These are phyloP conservation scores for Tylopilus sp. DNA, from an alignment of 1,284 basidiomycete genomes.

Conservation along the genomic window DNA sequence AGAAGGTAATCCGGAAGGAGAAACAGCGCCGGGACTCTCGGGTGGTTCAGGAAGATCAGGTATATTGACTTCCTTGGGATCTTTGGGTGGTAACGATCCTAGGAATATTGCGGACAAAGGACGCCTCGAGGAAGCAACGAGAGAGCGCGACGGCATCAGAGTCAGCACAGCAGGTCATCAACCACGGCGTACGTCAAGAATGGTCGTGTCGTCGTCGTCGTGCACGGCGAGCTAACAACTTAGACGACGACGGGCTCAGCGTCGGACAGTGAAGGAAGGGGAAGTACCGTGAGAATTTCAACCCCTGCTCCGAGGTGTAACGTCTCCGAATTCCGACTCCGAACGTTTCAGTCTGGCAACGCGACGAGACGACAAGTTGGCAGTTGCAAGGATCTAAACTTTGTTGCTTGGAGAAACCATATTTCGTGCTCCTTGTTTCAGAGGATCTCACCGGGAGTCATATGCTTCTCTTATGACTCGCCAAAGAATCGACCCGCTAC, in stretches of 20 bases:
- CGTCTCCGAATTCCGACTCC: conserved; percentile 29
- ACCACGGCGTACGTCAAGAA: conserved; percentile 20
- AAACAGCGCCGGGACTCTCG: conserved; percentile 47
- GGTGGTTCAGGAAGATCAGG: conserved; percentile 70
- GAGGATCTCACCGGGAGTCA: too few relatives aligned
- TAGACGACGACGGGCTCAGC: conserved; percentile 24
- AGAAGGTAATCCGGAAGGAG: conserved; percentile 64
- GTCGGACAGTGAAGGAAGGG: conserved; percentile 17
- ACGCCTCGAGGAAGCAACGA: conserved; percentile 34
- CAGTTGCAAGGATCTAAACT: too few relatives aligned
- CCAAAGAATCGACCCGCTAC: background rate
- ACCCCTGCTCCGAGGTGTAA: background rate
- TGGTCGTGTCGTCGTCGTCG: conserved; percentile 22
- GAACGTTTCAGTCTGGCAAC: background rate
- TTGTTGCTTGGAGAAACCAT: too few relatives aligned
- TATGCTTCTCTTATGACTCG: too few relatives aligned
- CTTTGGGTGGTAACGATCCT: conserved; percentile 33
- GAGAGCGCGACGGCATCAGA: conserved; percentile 37
- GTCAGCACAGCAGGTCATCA: conserved; percentile 26
- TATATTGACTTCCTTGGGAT: conserved; percentile 35
- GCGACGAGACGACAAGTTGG: too few relatives aligned
- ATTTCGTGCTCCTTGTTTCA: too few relatives aligned
- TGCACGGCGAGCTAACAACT: conserved; percentile 24
- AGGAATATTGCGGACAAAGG: conserved; percentile 38
- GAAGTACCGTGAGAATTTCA: conserved; percentile 27